Conservation (phyloP, 331 rosid species). For the Spiraea crenata region DNA sequence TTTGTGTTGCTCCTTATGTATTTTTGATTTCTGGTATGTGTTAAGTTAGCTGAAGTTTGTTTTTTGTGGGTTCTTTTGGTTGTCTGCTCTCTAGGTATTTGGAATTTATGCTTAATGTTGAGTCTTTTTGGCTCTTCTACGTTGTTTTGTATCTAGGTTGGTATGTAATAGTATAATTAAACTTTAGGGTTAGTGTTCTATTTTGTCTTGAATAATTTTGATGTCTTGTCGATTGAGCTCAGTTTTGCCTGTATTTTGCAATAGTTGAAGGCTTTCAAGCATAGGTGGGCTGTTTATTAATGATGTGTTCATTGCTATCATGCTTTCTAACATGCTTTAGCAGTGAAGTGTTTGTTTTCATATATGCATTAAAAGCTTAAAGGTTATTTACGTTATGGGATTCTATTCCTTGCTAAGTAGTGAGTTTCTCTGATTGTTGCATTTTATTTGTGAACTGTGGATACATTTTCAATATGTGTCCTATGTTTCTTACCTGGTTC, state of each 20-base stretch:
- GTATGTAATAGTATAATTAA: background rate
- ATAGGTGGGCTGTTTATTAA: background rate
- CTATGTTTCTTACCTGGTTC: constrained; percentile 9
- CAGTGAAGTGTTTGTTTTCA: background rate
- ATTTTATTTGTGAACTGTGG: background rate
- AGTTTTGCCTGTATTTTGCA: background rate
- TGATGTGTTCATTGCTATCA: constrained; percentile 3
- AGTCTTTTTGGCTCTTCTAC: background rate
- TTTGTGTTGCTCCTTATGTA: background rate
- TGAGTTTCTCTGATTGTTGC: background rate
- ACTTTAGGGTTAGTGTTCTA: background rate
- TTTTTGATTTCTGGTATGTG: constrained; percentile 2
- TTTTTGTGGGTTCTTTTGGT: background rate
- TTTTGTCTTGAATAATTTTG: background rate
- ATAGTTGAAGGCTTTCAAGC: background rate
- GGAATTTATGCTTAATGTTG: background rate
- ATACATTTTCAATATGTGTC: background rate
- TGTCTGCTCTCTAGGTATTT: constrained; percentile 19
- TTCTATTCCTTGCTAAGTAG: background rate
- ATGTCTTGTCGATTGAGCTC: constrained; percentile 6
- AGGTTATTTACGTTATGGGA: background rate
- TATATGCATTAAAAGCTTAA: background rate
- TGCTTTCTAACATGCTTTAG: constrained; percentile 8
- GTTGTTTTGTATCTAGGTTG: background rate
- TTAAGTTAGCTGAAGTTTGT: background rate